Percentiles rank a stretch among this genome's conserved stretches.
Evolutionary conservation across 1,284 basidiomycete species (phyloP).

Genomic region (Heliocybe sulcata): DNA sequence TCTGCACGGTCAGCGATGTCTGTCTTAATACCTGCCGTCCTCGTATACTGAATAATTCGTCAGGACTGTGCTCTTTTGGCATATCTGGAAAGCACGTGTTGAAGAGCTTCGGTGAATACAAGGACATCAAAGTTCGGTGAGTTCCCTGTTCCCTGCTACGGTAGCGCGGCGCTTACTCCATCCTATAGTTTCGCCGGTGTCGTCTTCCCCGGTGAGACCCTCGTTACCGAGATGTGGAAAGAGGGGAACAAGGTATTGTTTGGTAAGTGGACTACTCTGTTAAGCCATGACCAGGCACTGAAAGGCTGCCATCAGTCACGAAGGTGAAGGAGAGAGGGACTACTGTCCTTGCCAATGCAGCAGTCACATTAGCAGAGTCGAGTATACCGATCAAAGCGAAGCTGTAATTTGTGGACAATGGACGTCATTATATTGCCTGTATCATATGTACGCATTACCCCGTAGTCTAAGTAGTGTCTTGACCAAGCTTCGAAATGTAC

Average conservation of each 20-base stretch:
- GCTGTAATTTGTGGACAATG: constrained; percentile 32
- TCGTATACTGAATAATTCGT: constrained; percentile 6
- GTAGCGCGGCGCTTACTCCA: background rate
- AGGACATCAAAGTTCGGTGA: constrained; percentile 94
- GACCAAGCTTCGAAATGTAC: background rate
- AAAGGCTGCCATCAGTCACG: constrained; percentile 35
- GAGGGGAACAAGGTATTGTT: constrained; percentile 91
- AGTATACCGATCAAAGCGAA: constrained; percentile 41
- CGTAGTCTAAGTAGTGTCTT: background rate
- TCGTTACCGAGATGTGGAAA: constrained; percentile 97
- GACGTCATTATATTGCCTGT: background rate
- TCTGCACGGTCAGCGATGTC: constrained; percentile 45
- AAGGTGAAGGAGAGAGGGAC: constrained; percentile 76
- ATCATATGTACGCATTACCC: background rate
- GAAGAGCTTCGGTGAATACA: constrained; percentile 80
- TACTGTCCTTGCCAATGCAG: constrained; percentile 66
- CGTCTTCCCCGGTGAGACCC: constrained; percentile 93
- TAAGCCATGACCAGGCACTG: background rate
- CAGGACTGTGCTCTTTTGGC: constrained; percentile 87
- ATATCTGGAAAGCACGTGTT: constrained; percentile 92
- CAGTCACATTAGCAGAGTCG: constrained; percentile 54
- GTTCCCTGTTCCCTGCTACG: constrained; percentile 15
- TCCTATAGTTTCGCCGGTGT: constrained; percentile 70
- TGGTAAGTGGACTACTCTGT: constrained; percentile 43
- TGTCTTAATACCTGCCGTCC: background rate